These are phyloP conservation scores for Candida pseudoglaebosa DNA, from an alignment of 805 yeast genomes.

Conservation along the genomic window DNA sequence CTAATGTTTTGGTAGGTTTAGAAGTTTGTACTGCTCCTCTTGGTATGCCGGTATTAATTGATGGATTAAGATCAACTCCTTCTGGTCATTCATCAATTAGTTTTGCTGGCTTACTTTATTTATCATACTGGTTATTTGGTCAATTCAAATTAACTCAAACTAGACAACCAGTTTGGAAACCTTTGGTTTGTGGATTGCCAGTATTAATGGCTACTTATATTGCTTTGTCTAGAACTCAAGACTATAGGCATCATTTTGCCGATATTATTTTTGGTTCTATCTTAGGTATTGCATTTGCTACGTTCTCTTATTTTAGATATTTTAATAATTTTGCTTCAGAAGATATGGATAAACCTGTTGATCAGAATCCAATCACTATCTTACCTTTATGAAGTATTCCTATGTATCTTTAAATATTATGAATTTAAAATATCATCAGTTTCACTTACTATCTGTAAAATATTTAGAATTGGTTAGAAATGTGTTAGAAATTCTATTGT, in stretches of 20 bases:
- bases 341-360: slow-evolving; percentile 9
- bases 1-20: slow-evolving; percentile 20
- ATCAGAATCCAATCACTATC: slow-evolving; percentile 12
- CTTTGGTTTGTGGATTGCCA: slow-evolving; percentile 19
- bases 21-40: slow-evolving; percentile 31
- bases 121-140: slow-evolving; percentile 47
- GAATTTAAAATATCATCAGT: too few species aligned
- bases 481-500: too few species aligned
- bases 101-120: slow-evolving; percentile 47
- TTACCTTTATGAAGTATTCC: slow-evolving; percentile 34
- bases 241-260: slow-evolving; percentile 34
- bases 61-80: slow-evolving; percentile 56
- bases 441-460: too few species aligned
- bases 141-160: slow-evolving; percentile 25
- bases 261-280: slow-evolving; percentile 31
- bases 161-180: slow-evolving; percentile 17
- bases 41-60: slow-evolving; percentile 30
- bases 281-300: slow-evolving; percentile 27
- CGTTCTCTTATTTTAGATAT: slow-evolving; percentile 24
- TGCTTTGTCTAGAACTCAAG: slow-evolving; percentile 33
- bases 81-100: slow-evolving; percentile 55
- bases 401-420: too few species aligned
- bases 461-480: too few species aligned
- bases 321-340: slow-evolving; percentile 15
- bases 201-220: slow-evolving; percentile 26